Evolutionary conservation across 768 basidiomycete species (phyloP).

Genomic region (Leccinum boreale): DNA sequence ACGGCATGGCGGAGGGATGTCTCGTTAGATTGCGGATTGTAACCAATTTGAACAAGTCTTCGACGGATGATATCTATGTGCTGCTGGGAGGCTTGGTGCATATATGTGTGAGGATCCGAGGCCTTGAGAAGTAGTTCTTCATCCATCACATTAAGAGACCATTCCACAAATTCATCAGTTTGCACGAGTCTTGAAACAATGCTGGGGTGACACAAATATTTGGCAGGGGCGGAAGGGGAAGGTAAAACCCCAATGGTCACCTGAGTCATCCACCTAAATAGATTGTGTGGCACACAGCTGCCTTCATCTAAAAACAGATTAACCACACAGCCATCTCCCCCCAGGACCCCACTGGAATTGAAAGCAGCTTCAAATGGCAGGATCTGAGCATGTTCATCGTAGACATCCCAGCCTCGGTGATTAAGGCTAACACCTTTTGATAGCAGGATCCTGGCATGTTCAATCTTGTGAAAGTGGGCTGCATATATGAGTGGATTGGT

Average conservation of each 20-base stretch:
- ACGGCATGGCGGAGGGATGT: neutral
- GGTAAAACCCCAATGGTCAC: too few relatives aligned
- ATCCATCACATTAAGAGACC: neutral
- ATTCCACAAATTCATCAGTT: neutral
- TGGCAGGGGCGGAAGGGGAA: too few relatives aligned
- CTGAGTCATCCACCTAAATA: neutral
- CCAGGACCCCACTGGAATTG: rapidly evolving
- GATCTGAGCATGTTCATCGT: neutral
- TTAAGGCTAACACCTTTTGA: neutral
- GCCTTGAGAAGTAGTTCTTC: neutral
- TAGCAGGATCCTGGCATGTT: neutral
- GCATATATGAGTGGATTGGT: neutral
- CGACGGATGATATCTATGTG: neutral
- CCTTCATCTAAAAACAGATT: neutral
- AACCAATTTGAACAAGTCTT: neutral
- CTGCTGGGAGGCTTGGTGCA: neutral
- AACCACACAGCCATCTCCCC: neutral
- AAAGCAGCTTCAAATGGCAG: neutral
- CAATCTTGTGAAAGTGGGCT: neutral
- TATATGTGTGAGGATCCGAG: neutral
- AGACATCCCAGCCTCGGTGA: neutral
- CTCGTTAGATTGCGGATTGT: neutral
- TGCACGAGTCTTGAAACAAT: neutral
- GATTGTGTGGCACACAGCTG: neutral
- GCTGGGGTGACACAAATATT: too few relatives aligned